phyloP scores from a whole-genome alignment of 2,329 filamentous ascomycete genomes.

The Emergomyces africanus region DNA sequence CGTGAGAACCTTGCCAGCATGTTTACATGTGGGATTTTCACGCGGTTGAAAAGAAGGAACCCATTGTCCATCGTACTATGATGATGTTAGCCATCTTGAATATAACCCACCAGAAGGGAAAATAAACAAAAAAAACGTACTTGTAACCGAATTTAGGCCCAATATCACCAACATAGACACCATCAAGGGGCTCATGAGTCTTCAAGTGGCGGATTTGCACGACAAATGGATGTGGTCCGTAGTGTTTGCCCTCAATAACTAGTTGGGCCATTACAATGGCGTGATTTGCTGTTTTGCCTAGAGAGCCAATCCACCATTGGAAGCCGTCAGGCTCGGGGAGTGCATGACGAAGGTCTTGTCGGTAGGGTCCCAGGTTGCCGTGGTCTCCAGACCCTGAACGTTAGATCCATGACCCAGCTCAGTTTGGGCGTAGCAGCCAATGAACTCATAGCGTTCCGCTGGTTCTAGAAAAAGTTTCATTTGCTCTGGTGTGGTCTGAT shows the following conservation, averaged over 20 bases:
- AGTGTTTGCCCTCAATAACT: constrained; percentile 52
- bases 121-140: constrained; percentile 16
- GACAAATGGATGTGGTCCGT: constrained; percentile 66
- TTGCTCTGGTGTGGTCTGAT: constrained; percentile 61
- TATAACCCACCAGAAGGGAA: background rate
- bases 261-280: constrained; percentile 71
- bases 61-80: constrained; percentile 63
- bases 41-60: constrained; percentile 62
- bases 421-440: constrained; percentile 71
- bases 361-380: constrained; percentile 57
- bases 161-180: constrained; percentile 65
- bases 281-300: constrained; percentile 63
- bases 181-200: constrained; percentile 55
- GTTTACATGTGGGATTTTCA: constrained; percentile 61
- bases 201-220: constrained; percentile 59
- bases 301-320: constrained; percentile 75
- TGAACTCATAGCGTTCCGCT: constrained; percentile 56
- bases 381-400: constrained; percentile 59
- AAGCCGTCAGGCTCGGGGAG: constrained; percentile 59
- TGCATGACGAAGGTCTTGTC: constrained; percentile 66
- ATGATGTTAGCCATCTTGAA: constrained; percentile 2
- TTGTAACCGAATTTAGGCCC: constrained; percentile 71
- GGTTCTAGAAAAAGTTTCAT: constrained; percentile 58
- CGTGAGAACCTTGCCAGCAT: constrained; percentile 61
- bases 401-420: constrained; percentile 71